Base-by-base conservation (phyloP, 108 stramenopile genomes). In the Pseudonitzschia multiseries region DNA sequence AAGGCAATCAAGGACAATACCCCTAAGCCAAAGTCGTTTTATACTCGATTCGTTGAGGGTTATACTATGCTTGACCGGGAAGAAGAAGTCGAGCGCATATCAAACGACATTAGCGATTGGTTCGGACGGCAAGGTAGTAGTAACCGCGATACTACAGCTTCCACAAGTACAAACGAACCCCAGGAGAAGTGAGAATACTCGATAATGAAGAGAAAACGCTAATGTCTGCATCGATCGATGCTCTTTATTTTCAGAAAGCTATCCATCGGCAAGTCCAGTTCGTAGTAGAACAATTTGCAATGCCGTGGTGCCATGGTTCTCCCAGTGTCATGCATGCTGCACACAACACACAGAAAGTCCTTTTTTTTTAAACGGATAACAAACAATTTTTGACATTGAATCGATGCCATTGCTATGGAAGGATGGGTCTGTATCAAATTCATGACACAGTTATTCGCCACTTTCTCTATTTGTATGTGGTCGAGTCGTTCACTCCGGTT, bases 21-120 rank as follows among this genome's bases (percentile, higher is more conserved):
- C 20, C 57, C 71, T 0, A 77, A 77, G 59, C 78, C 74, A 29
- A 87, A 85, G 68, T 86, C 89, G 63, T 91, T 94, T 64, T 85
- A 92, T 32, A 60, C 83, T 57, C 82, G 89, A n/a, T 94, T 94
- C 80, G 90, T 92, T 6, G 89, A 92, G 56, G 93, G 93, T 18
- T 94, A 94, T 61, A 71, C 84, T 5, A 84, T 86, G 15, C 83
- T 81, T 20, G 81, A 81, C 57, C 81, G 81, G 5, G 81, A 87
- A 20, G 87, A 77, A 50, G 66, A 59, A 63, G 85, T 86, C 40
- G 85, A 85, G 59, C 81, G 84, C 14, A 72, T 92, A 44, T 81
- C 90, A 8, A 74, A 70, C 27, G 88, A 89, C 56, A 92, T 94
- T 36, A 85, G 88, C 56, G 84, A 89, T 46, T 94, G 86, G 73